Percentiles rank a stretch among this genome's conserved stretches.
phyloP scores from a whole-genome alignment of 2,329 filamentous ascomycete genomes.

The Clonostachys rhizophaga region DNA sequence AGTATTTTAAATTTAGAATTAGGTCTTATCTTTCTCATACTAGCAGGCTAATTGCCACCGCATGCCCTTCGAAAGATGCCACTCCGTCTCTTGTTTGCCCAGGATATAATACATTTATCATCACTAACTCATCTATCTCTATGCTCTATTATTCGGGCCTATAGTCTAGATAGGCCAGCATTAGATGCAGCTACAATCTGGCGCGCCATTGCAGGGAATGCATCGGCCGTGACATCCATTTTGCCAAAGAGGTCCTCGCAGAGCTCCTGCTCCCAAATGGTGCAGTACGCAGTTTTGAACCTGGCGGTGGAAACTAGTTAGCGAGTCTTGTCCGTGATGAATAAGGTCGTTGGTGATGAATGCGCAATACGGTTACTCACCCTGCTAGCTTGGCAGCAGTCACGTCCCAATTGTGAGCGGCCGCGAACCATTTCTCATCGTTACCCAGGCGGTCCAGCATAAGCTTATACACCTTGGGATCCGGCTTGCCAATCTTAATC shows the following conservation, averaged over 20 bases:
- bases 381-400: conserved; percentile 43
- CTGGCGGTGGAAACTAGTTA: conserved; percentile 9
- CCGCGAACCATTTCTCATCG: conserved; percentile 48
- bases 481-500: conserved; percentile 43
- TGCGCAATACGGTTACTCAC: conserved; percentile 7
- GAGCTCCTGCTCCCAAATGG: conserved; percentile 45
- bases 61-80: too few relatives aligned
- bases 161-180: too few relatives aligned
- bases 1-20: too few relatives aligned
- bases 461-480: conserved; percentile 35
- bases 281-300: conserved; percentile 48
- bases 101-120: too few relatives aligned
- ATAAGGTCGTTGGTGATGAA: neutral
- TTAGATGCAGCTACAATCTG: conserved; percentile 19
- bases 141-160: too few relatives aligned
- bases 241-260: conserved; percentile 43
- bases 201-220: conserved; percentile 41
- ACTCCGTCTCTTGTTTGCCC: too few relatives aligned
- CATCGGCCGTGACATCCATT: conserved; percentile 45
- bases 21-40: too few relatives aligned
- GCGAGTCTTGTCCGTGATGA: neutral
- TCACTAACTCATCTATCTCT: too few relatives aligned
- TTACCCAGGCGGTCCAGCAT: conserved; percentile 32
- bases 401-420: conserved; percentile 57
- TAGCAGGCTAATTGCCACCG: too few relatives aligned